These are phyloP conservation scores for Cucurbitaria berberidis DNA, from an alignment of 2,329 filamentous ascomycete species.

Conservation along the genomic window DNA sequence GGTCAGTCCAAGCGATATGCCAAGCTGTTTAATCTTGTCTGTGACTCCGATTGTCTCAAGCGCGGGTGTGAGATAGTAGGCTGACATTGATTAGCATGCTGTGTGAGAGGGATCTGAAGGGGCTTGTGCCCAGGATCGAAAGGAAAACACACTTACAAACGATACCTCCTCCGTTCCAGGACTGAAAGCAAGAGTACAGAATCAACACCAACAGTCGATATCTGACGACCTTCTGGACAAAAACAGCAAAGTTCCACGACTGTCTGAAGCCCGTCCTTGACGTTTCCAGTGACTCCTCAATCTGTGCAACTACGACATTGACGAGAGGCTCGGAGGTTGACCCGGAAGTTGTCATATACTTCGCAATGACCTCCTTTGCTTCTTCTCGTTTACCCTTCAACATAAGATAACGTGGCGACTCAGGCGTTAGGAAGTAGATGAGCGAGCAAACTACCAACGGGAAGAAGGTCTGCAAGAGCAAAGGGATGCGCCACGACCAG, in stretches of 20 bases:
- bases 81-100: neutral
- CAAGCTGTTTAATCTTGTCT: constrained; percentile 48
- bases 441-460: constrained; percentile 46
- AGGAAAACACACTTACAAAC: constrained; percentile 35
- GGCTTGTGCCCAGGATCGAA: neutral
- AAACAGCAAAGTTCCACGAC: constrained; percentile 56
- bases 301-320: constrained; percentile 51
- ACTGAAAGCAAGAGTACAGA: constrained; percentile 56
- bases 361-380: constrained; percentile 31
- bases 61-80: constrained; percentile 50
- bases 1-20: constrained; percentile 53
- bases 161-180: constrained; percentile 57
- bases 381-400: constrained; percentile 20
- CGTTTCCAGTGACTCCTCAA: constrained; percentile 54
- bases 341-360: constrained; percentile 52
- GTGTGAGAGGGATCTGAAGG: neutral
- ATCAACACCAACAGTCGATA: constrained; percentile 54
- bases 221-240: constrained; percentile 53
- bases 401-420: constrained; percentile 52
- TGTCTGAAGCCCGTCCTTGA: constrained; percentile 46
- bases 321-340: constrained; percentile 53
- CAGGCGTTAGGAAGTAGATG: constrained; percentile 47
- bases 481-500: constrained; percentile 28
- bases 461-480: constrained; percentile 57
- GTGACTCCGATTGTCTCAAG: constrained; percentile 53